phyloP scores from a whole-genome alignment of 495 filamentous ascomycete genomes.

The Annulohypoxylon stygium region DNA sequence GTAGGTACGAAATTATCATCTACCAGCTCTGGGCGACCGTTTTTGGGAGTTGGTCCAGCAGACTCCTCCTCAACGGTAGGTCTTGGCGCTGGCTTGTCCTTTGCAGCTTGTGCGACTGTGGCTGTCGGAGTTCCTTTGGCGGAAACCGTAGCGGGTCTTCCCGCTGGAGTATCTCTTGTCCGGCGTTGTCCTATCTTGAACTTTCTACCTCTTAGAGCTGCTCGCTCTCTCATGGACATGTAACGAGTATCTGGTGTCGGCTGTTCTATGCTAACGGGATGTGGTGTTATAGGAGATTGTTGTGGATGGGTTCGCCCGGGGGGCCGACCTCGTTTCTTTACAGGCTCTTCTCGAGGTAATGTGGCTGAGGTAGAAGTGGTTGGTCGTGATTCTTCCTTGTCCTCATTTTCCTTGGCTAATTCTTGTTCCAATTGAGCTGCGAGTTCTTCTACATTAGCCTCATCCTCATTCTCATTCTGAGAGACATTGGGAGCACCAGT shows the following conservation, averaged over 20 bases:
- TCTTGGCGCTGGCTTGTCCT: neutral
- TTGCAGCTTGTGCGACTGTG: constrained; percentile 9
- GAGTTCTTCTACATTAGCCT: constrained; percentile 45
- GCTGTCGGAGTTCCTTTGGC: constrained; percentile 23
- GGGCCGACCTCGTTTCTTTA: constrained; percentile 37
- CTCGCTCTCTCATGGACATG: constrained; percentile 63
- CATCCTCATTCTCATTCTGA: constrained; percentile 34
- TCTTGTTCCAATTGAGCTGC: constrained; percentile 47
- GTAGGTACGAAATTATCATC: constrained; percentile 55
- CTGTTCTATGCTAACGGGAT: constrained; percentile 15
- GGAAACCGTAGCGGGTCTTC: constrained; percentile 37
- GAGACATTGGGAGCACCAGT: neutral
- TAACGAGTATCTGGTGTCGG: constrained; percentile 43
- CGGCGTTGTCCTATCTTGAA: constrained; percentile 55
- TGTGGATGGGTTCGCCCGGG: constrained; percentile 32
- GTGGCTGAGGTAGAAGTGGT: constrained; percentile 5
- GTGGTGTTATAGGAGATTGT: constrained; percentile 11
- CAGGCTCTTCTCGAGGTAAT: constrained; percentile 16
- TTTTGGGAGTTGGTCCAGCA: constrained; percentile 29
- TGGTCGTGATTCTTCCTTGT: constrained; percentile 21
- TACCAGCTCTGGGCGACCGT: constrained; percentile 39
- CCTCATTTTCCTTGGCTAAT: constrained; percentile 21
- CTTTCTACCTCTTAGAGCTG: constrained; percentile 59
- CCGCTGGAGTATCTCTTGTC: constrained; percentile 34
- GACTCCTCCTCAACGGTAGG: constrained; percentile 12